Base-by-base conservation (phyloP, 305 asterid genomes). In the Fraxinus albicans region DNA sequence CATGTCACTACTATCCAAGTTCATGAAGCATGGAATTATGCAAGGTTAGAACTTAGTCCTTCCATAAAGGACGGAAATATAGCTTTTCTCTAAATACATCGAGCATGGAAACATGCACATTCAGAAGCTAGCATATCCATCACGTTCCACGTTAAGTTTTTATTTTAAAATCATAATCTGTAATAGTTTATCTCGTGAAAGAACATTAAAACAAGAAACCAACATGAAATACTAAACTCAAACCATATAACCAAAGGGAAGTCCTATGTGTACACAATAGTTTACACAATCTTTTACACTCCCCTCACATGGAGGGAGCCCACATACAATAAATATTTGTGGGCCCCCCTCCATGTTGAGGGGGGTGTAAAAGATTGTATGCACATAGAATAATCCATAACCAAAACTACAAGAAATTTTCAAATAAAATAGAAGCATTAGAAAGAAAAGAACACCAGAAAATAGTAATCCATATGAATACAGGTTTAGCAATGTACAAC, bases 201-300 rank as follows among this genome's bases (percentile, higher is more conserved):
- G 73, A 25, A 25, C 77, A 40, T 23, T 33, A 9, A n/a, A 67
- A 55, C 73, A 70, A 72, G 42, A 50, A 47, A 8, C 47, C 47
- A 73, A 63, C 80, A 77, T 53, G 83, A 83, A 73, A 78, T 5
- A 67, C 29, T 38, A 33, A 82, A 74, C 21, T 29, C 44, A n/a
- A 34, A 82, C 23, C 7, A 23, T 72, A 35, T 47, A 72, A 17
- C 73, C 73, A 79, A 75, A 58, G 31, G 31, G 31, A 29, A 29
- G 31, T 29, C 3, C 31, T 29, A 29, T 29, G 31, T 29, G 31
- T 29, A 29, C 31, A 29, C 2, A 29, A 29, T 29, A 29, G 31
- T 29, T 29, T 29, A 2, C 31, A 29, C 31, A 29, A 29, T 29
- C 31, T 29, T 29, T 29, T 29, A 29, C 31, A 29, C 31, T 3